phyloP scores from a whole-genome alignment of 176 grass and related monocot genomes.

The Avena eriantha region DNA sequence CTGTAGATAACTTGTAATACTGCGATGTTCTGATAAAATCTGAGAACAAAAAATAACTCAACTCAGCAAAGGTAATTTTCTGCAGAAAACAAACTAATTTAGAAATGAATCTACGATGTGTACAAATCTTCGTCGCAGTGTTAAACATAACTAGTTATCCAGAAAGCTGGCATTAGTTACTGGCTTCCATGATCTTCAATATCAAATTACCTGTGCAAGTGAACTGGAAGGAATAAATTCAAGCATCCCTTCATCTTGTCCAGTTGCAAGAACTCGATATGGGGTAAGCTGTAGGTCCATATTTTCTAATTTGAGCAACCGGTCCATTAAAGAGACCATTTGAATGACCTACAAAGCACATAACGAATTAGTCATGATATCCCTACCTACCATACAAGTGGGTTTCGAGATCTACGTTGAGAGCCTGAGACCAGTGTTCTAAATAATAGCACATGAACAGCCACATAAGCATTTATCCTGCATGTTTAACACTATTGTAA shows the following conservation, averaged over 20 bases:
- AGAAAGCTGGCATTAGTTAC: slow-evolving; percentile 26
- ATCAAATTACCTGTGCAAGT: slow-evolving; percentile 86
- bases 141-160: slow-evolving; percentile 31
- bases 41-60: slow-evolving; percentile 48
- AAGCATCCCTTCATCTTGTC: slow-evolving; percentile 96
- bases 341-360: slow-evolving; percentile 73
- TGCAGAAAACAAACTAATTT: slow-evolving; percentile 35
- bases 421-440: background rate
- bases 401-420: background rate
- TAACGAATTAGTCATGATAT: slow-evolving; percentile 36
- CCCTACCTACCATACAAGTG: slow-evolving; percentile 8
- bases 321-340: slow-evolving; percentile 98
- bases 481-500: slow-evolving; percentile 14
- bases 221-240: slow-evolving; percentile 96
- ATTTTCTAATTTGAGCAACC: slow-evolving; percentile 99
- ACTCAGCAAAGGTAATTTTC: slow-evolving; percentile 20
- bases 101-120: slow-evolving; percentile 27
- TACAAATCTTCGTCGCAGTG: slow-evolving; percentile 26
- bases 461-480: background rate
- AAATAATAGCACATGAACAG: slow-evolving; percentile 16
- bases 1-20: slow-evolving; percentile 93
- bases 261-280: slow-evolving; percentile 90
- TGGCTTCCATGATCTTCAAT: slow-evolving; percentile 15
- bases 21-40: slow-evolving; percentile 98
- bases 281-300: slow-evolving; percentile 96